Conservation (phyloP, 208 protist species). For the Paratrypanosoma confusum region DNA sequence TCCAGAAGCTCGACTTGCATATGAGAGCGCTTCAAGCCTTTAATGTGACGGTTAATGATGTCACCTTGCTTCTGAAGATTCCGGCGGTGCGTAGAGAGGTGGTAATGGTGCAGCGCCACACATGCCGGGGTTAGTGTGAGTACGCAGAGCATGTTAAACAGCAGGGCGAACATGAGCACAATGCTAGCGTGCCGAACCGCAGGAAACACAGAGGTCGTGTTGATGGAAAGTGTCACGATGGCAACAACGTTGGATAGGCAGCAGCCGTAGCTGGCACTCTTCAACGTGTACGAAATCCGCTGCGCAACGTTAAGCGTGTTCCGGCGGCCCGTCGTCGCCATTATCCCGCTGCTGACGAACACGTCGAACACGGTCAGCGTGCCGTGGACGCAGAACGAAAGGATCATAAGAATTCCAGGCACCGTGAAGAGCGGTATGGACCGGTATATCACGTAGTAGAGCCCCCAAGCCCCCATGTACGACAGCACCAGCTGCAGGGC, state of each 20-base stretch:
- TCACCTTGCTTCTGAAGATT: conserved; percentile 38
- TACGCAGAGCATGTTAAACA: conserved; percentile 52
- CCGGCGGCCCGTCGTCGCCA: conserved; percentile 38
- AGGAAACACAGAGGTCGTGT: conserved; percentile 30
- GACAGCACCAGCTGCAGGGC: conserved; percentile 17
- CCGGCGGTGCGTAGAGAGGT: conserved; percentile 32
- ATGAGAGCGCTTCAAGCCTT: conserved; percentile 14
- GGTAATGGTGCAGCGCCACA: conserved; percentile 44
- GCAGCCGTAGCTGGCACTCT: conserved; percentile 21
- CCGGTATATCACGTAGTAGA: conserved; percentile 28
- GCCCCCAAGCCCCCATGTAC: conserved; percentile 25
- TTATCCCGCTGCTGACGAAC: conserved; percentile 43
- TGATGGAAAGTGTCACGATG: conserved; percentile 42
- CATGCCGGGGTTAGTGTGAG: conserved; percentile 28
- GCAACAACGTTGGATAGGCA: conserved; percentile 35
- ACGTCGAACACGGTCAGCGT: conserved; percentile 54
- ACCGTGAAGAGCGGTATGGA: conserved; percentile 28
- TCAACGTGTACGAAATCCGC: conserved; percentile 45
- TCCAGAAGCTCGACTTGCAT: conserved; percentile 14
- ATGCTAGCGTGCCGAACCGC: conserved; percentile 38
- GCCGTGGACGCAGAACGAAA: conserved; percentile 44
- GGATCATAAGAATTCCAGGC: conserved; percentile 31
- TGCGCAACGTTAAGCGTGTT: conserved; percentile 55
- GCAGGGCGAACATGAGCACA: conserved; percentile 42
- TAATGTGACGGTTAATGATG: conserved; percentile 15